Evolutionary conservation across 2,329 filamentous ascomycete genomes (phyloP), one percentile per base, ranked within the genome.

Genomic region (Aspergillus sp.): DNA sequence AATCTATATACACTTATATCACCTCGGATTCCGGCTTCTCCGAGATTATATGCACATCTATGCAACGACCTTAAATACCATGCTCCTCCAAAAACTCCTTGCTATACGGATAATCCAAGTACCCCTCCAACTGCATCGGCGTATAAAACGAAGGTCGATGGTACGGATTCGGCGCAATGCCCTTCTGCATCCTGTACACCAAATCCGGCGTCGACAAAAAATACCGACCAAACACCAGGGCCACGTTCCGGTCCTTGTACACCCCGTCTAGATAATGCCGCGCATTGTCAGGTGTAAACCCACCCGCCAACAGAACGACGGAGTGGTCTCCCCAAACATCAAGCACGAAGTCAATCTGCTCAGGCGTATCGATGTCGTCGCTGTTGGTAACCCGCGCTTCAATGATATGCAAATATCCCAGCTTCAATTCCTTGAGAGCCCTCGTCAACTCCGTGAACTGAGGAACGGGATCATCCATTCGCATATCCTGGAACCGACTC

Each of bases 391-490:
- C 63, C 0, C 80, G 73, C 0, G 79, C 74, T 52, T 85, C 80
- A 3, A 85, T 64, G 0, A 84, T 53, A 56, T 84, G 80, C 1
- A 86, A 59, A 55, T 83, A 85, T 0, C 79, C 75, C 6, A 86
- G 63, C 0, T 74, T 70, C 1, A 80, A 59, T 7, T 68, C 61
- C 47, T 71, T 75, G 2, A 81, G 65, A 19, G 74, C 70, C 15
- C 66, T 57, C 42, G 81, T 70, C 3, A 84, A 58, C 55, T 85
- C 68, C 0, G 67, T 68, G 57, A 85, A 88, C 48, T 86, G 82
- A 0, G 81, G 78, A 3, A 80, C 60, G 0, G 82, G 81, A 43
- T 86, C 72, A 0, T 64, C 53, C 79, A 84, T 84, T 25, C 69
- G 67, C 82, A 86, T 68, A 7, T 52, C 64, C 42, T 68, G 60